phyloP scores from a whole-genome alignment of 1,284 basidiomycete genomes.

The Melampsora americana region DNA sequence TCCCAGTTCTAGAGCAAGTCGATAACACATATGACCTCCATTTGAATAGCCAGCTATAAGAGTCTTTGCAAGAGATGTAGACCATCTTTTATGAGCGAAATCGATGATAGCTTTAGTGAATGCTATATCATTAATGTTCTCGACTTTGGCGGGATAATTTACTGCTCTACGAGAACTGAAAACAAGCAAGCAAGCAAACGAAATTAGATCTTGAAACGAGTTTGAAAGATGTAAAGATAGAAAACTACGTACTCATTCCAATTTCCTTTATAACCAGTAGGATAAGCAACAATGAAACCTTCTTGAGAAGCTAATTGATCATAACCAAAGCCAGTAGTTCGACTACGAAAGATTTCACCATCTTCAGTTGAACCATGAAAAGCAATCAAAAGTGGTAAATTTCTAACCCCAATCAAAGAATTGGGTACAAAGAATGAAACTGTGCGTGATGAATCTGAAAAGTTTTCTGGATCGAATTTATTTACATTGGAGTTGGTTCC shows the following conservation, averaged over 20 bases:
- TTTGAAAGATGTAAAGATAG: too few relatives aligned
- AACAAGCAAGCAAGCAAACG: conserved; percentile 9
- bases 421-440: conserved; percentile 32
- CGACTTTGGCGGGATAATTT: conserved; percentile 22
- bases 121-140: conserved; percentile 22
- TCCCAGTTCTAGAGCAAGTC: conserved; percentile 28
- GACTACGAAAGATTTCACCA: conserved; percentile 23
- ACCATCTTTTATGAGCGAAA: conserved; percentile 20
- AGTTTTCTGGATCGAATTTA: too few relatives aligned
- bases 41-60: conserved; percentile 30
- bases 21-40: conserved; percentile 31
- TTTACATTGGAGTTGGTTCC: too few relatives aligned
- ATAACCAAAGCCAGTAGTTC: conserved; percentile 26
- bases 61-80: conserved; percentile 9
- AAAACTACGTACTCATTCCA: conserved; percentile 42
- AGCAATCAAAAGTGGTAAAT: conserved; percentile 33
- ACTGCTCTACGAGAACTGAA: conserved; percentile 38
- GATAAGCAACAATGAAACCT: conserved; percentile 31
- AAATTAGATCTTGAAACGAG: too few relatives aligned
- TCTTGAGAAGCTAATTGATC: conserved; percentile 27
- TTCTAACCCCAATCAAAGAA: background rate
- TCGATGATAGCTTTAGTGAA: conserved; percentile 33
- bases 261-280: conserved; percentile 36
- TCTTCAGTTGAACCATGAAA: conserved; percentile 36
- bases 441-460: background rate